Percentiles rank a stretch among this genome's conserved stretches.
These are phyloP conservation scores for Fusarium penzigii DNA, from an alignment of 2,329 filamentous ascomycete species.

Conservation along the genomic window DNA sequence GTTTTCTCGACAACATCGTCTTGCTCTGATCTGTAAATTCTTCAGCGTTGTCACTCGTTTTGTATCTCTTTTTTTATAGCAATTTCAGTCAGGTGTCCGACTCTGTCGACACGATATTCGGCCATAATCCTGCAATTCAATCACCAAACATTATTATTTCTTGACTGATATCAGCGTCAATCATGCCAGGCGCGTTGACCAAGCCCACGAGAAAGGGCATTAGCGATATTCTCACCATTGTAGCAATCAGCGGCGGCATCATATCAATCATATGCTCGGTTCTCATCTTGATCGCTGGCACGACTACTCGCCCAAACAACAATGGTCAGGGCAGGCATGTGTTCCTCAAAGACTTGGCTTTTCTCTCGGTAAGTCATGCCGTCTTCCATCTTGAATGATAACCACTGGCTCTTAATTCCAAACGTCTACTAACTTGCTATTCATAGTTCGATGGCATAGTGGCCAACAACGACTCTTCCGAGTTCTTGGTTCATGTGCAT, in stretches of 20 bases:
- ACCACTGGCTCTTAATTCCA: too few species aligned
- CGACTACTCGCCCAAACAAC: constrained; percentile 16
- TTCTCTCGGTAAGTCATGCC: constrained; percentile 25
- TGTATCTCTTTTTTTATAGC: too few species aligned
- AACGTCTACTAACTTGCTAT: not conserved
- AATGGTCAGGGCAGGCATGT: constrained; percentile 13
- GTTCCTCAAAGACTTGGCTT: constrained; percentile 23
- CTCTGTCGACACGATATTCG: too few species aligned
- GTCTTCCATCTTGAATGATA: not conserved
- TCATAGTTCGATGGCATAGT: constrained; percentile 28
- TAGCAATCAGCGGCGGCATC: constrained; percentile 24
- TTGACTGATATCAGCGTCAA: not conserved
- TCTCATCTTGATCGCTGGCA: constrained; percentile 25
- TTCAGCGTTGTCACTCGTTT: too few species aligned
- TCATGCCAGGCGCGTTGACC: constrained; percentile 16
- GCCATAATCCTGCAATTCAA: too few species aligned
- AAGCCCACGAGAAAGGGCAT: constrained; percentile 19
- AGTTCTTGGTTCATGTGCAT: constrained; percentile 27
- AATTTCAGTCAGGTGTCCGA: too few species aligned
- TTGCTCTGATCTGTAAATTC: too few species aligned
- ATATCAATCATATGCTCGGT: constrained; percentile 20
- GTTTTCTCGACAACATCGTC: too few species aligned
- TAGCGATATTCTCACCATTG: constrained; percentile 14
- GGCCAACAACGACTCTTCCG: constrained; percentile 27
- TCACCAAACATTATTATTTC: too few species aligned